A percentile compares a stretch with the other conserved stretches of the same genome.
phyloP scores from a whole-genome alignment of 768 basidiomycete species.

The Termitomyces sp. region DNA sequence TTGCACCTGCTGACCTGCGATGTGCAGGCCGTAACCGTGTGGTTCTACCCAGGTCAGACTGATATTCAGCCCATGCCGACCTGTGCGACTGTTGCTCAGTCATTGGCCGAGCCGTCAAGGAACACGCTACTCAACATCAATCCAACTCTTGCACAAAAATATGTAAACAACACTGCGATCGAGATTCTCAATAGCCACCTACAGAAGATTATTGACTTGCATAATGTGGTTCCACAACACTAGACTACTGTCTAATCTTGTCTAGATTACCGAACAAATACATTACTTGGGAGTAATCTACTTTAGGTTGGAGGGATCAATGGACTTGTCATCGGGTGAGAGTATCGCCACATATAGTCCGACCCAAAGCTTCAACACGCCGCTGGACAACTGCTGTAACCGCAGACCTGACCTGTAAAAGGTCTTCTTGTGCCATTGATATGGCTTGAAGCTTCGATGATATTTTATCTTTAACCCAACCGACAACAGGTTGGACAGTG shows the following conservation, averaged over 20 bases:
- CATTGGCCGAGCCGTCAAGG: constrained; percentile 7
- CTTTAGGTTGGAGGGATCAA: neutral
- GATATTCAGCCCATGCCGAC: constrained; percentile 22
- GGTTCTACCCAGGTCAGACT: constrained; percentile 31
- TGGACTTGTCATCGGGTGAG: constrained; percentile 10
- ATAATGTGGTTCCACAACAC: constrained; percentile 6
- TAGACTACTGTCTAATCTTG: neutral
- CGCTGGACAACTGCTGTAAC: constrained; percentile 49
- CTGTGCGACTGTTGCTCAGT: constrained; percentile 15
- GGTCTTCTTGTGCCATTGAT: constrained; percentile 17
- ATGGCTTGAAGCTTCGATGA: neutral
- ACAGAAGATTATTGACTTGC: constrained; percentile 12
- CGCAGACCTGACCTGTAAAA: constrained; percentile 39
- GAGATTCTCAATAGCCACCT: constrained; percentile 12
- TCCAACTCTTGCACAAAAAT: neutral
- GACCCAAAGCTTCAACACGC: constrained; percentile 48
- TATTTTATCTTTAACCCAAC: constrained; percentile 19
- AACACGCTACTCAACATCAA: constrained; percentile 1
- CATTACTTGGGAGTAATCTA: constrained; percentile 3
- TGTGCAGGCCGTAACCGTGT: constrained; percentile 20
- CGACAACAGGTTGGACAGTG: constrained; percentile 9
- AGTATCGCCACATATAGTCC: constrained; percentile 37
- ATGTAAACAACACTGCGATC: neutral
- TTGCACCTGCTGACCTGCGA: neutral
- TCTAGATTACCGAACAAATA: neutral